These are phyloP conservation scores for Flaveria bidentis DNA, from an alignment of 129 eudicot species.

Conservation along the genomic window DNA sequence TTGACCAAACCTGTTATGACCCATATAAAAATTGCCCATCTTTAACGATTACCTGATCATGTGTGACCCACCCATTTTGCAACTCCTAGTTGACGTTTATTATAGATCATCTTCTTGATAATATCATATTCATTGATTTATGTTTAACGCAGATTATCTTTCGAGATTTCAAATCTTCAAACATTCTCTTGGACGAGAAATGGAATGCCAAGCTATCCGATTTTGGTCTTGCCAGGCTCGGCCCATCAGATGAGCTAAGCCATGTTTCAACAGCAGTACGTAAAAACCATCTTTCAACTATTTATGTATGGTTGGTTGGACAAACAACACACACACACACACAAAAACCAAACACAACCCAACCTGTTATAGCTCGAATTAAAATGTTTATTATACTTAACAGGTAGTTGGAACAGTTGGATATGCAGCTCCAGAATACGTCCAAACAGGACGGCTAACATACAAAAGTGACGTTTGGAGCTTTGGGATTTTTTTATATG, in stretches of 20 bases:
- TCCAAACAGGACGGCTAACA: conserved; percentile 83
- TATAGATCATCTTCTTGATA: neutral
- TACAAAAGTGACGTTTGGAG: conserved; percentile 89
- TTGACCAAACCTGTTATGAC: neutral
- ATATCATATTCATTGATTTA: neutral
- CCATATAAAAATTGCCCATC: neutral
- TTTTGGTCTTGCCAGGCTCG: conserved; percentile 85
- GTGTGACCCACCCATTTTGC: conserved; percentile 4
- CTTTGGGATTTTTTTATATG: conserved; percentile 77
- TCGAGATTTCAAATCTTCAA: conserved; percentile 85
- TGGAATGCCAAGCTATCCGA: conserved; percentile 91
- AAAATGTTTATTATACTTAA: neutral
- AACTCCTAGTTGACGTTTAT: neutral
- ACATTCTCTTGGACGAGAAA: conserved; percentile 76
- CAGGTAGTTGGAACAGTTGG: conserved; percentile 92
- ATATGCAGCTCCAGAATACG: conserved; percentile 90
- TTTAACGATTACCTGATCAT: neutral
- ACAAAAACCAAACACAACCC: neutral
- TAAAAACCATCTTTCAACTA: neutral
- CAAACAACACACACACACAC: neutral
- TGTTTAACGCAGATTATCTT: conserved; percentile 65
- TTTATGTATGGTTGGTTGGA: neutral
- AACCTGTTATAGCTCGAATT: neutral
- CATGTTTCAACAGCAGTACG: conserved; percentile 85
- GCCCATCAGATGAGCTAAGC: conserved; percentile 70